Evolutionary conservation across 306 rosid genomes (phyloP), one percentile per base, ranked within the genome.

Genomic region (Inga laurina): DNA sequence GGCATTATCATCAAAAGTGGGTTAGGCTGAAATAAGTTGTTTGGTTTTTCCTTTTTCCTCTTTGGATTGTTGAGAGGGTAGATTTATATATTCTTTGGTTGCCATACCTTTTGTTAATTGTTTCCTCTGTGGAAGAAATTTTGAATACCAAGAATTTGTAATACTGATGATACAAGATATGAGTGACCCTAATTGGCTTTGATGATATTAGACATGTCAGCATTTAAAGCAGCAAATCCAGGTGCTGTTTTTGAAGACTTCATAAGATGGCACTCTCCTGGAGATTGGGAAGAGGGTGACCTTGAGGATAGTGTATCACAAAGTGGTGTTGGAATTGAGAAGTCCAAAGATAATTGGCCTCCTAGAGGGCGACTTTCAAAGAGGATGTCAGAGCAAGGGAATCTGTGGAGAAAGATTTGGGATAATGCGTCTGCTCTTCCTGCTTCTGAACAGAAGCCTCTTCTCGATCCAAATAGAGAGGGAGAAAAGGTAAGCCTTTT

Each of bases 211-310:
- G 99, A 96, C 83, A 96, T 96, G 99, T 94, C 97, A 66, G 98
- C 98, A 75, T 96, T 96, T 83, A 96, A 94, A 90, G 97, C 98
- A 13, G 99, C 98, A 51, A 96, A 96, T 88, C 97, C 99, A 70
- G 98, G 89, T 52, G 94, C 97, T 82, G 84, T 90, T 80, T 96
- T 94, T 75, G 99, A 92, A 91, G 99, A 96, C 88, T 96, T 96
- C 87, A 94, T 96, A 82, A 86, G 99, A 80, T 96, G 99, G 99
- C 99, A 96, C 89, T 96, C 99, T 80, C 99, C 98, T 46, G 94
- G 97, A 77, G 99, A 96, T 88, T 96, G 99, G 99, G 97, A 89
- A 86, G 91, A 74, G 65, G 86, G 61, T 88, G 87, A 37, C 21
- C 80, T 76, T 15, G 81, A 84, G 74, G 85, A 78, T 32, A 84